phyloP scores from a whole-genome alignment of 805 yeast genomes.

The Myxozyma sirexii region DNA sequence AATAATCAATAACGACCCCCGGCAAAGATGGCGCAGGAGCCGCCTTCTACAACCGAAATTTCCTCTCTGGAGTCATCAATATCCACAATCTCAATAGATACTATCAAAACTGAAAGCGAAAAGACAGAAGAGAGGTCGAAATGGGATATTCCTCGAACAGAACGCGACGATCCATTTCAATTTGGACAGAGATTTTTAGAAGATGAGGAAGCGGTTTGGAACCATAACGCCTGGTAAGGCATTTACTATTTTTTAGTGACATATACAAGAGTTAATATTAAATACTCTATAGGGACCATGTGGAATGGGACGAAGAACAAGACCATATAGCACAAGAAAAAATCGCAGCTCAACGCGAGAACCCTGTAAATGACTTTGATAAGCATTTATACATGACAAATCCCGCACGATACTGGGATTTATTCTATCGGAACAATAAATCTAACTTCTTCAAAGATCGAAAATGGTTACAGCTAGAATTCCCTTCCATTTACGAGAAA shows the following conservation, averaged over 20 bases:
- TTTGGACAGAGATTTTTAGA: conserved; percentile 84
- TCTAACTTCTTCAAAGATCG: conserved; percentile 96
- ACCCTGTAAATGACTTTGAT: conserved; percentile 88
- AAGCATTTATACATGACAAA: conserved; percentile 72
- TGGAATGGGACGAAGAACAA: conserved; percentile 96
- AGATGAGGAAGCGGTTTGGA: conserved; percentile 76
- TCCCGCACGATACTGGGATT: conserved; percentile 95
- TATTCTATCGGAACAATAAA: conserved; percentile 83
- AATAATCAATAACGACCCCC: not conserved
- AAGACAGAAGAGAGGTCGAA: conserved; percentile 4
- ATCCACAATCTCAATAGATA: not conserved
- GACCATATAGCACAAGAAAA: conserved; percentile 69
- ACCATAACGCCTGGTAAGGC: conserved; percentile 80
- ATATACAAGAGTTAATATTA: not conserved
- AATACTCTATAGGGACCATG: conserved; percentile 68
- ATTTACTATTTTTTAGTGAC: not conserved
- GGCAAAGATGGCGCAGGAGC: too few relatives aligned
- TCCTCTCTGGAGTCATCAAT: not conserved
- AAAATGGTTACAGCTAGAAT: conserved; percentile 93
- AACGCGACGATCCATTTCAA: conserved; percentile 62
- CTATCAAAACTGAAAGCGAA: not conserved
- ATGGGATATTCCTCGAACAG: conserved; percentile 34
- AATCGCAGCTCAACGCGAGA: conserved; percentile 71
- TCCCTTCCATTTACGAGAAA: conserved; percentile 72
- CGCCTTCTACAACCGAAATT: not conserved